Base-by-base conservation (phyloP, 495 filamentous ascomycete genomes). In the Tuber borchii region DNA sequence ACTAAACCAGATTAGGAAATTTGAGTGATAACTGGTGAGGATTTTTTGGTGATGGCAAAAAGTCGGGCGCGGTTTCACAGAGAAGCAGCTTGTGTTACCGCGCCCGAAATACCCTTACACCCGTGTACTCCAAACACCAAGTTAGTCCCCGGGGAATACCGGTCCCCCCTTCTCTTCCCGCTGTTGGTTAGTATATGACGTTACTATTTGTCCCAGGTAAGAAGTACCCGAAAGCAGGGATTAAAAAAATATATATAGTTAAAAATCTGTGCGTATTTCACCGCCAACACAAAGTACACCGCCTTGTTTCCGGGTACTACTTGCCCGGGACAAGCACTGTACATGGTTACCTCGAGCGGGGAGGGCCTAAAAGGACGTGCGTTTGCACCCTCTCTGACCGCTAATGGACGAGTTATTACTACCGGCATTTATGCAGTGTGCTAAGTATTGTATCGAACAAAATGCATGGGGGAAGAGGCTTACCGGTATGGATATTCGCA, bases 391-490 rank as follows among this genome's bases (percentile, higher is more conserved):
- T 61, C 51, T 61, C 26, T 61, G 51, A 31, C 51, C 51, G 51
- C 10, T 31, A 31, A 61, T 61, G 51, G 51, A 22, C 51, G 4
- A 20, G n/a, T n/a, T 61, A 31, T 61, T n/a, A 61, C n/a, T 61
- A 3, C 51, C 51, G 51, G 51, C 51, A 61, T 61, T 61, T 61
- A 61, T 61, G 51, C 51, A 61, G n/a, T 61, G n/a, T 61, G 51
- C 51, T 31, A n/a, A 61, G 51, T 10, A 31, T 22, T 61, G 51
- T 61, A 61, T 61, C 51, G 26, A 31, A 61, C 22, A n/a, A 31
- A 61, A 61, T 61, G 51, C 51, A 61, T 61, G 51, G 51, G n/a
- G 51, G 3, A 31, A 61, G 12, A 45, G 10, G 22, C 26, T 61
- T 61, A n/a, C n/a, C n/a, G n/a, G n/a, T n/a, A 61, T 31, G 51